Evolutionary conservation across 1,284 basidiomycete genomes (phyloP), one percentile per base, ranked within the genome.

Genomic region (Apiotrichum gamsii): DNA sequence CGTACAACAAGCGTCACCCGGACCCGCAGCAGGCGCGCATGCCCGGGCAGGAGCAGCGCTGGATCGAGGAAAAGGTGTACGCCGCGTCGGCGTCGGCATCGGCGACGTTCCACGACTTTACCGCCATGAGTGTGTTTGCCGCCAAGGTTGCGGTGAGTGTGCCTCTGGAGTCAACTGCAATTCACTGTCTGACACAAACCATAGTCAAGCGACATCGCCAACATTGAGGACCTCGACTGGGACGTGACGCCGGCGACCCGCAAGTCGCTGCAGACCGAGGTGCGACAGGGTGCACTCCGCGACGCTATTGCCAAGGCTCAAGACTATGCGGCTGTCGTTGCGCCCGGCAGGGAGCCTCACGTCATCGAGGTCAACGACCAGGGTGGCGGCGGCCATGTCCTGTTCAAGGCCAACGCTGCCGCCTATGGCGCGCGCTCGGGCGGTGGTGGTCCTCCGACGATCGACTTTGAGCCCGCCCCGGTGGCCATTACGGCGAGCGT

Each of bases 21-120:
- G 28, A 31, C 39, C 9, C 25, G 8, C 25, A 28, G 8, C 25
- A n/a, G n/a, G n/a, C n/a, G n/a, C n/a, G n/a, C n/a, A n/a, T n/a
- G n/a, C n/a, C n/a, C n/a, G n/a, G n/a, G n/a, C n/a, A n/a, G 8
- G 25, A 28, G 11, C 25, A 28, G 25, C 25, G 11, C 8, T 28
- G 25, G 25, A 11, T 28, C 25, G 25, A 28, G 11, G 19, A 36
- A 23, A 48, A 38, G 40, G 23, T 42, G 5, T 37, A 45, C 45
- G 19, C 24, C 19, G 50, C 45, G 14, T 21, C 37, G n/a, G 30
- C 45, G 8, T 9, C 20, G 5, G 23, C 31, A 18, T 24, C 21
- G 13, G 43, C 41, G 3, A 49, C 49, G 6, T 54, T 51, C 37
- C 49, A 51, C 43, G 43, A 54, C 34, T 54, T 54, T 38, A 23